Conservation (phyloP, 148 eudicot species). For the Rhododendron mucronatum region DNA sequence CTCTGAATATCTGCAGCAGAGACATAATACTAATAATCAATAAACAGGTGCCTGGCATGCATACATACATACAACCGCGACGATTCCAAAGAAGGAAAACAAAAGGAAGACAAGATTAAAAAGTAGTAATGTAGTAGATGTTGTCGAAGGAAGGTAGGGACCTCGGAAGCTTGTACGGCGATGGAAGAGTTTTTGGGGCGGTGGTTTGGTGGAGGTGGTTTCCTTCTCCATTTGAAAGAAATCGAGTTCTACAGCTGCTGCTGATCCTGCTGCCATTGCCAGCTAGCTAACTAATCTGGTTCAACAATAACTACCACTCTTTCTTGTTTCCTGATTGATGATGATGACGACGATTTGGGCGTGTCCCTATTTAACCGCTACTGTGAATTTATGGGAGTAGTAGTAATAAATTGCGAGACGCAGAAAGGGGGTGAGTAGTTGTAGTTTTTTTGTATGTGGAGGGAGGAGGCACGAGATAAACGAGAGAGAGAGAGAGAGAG, state of each 20-base stretch:
- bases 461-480: neutral
- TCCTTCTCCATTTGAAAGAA: conserved; percentile 29
- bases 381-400: no score
- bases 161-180: conserved; percentile 44
- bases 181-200: conserved; percentile 16
- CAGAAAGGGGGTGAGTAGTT: no score
- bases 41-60: no score
- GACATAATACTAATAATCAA: no score
- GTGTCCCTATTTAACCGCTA: neutral
- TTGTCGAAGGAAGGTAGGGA: neutral
- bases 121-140: no score
- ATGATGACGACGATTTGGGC: neutral
- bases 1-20: conserved; percentile 23
- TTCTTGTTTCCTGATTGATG: neutral
- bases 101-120: neutral
- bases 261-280: conserved; percentile 16
- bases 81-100: no score
- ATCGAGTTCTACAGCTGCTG: conserved; percentile 38
- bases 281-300: neutral
- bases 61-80: no score
- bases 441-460: no score
- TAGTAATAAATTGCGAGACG: no score
- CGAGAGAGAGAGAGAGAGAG: neutral
- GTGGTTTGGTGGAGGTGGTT: neutral
- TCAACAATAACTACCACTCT: neutral